Evolutionary conservation across 176 grass and related monocot genomes (phyloP).

Genomic region (Zizania latifolia): DNA sequence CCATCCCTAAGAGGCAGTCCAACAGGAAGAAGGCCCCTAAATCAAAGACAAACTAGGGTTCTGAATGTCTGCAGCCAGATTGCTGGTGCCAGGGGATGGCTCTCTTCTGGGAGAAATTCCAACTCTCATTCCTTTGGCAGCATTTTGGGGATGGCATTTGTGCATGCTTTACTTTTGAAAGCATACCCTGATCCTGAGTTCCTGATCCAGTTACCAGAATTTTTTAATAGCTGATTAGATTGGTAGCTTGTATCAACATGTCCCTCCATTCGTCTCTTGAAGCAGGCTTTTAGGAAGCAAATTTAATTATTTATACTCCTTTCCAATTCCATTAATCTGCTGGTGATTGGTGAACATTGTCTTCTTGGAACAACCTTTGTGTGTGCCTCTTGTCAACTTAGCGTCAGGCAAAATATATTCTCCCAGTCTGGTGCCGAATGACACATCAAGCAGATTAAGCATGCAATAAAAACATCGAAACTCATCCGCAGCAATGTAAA

Average conservation of each 20-base stretch:
- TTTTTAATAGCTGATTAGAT: not conserved
- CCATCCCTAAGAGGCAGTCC: slow-evolving; percentile 8
- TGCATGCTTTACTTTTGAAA: not conserved
- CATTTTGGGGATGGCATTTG: not conserved
- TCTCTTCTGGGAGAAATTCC: too few relatives aligned
- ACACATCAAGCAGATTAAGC: not conserved
- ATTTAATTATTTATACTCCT: not conserved
- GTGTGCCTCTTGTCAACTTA: not conserved
- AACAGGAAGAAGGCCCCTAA: not conserved
- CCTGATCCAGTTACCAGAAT: too few relatives aligned
- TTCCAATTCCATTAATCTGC: not conserved
- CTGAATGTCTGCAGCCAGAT: not conserved
- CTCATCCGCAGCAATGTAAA: not conserved
- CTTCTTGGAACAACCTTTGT: not conserved
- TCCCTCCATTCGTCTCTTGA: too few relatives aligned
- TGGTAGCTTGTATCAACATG: not conserved
- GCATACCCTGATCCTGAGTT: not conserved
- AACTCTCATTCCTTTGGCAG: too few relatives aligned
- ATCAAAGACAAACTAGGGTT: slow-evolving; percentile 8
- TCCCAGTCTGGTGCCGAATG: not conserved
- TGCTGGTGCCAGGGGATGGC: not conserved
- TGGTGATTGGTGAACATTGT: not conserved
- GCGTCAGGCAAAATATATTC: not conserved
- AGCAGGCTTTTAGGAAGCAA: not conserved
- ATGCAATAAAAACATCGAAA: not conserved